Percentiles rank a stretch among this genome's conserved stretches.
Conservation (phyloP, 2,329 filamentous ascomycete genomes). For the Periconia sp. region DNA sequence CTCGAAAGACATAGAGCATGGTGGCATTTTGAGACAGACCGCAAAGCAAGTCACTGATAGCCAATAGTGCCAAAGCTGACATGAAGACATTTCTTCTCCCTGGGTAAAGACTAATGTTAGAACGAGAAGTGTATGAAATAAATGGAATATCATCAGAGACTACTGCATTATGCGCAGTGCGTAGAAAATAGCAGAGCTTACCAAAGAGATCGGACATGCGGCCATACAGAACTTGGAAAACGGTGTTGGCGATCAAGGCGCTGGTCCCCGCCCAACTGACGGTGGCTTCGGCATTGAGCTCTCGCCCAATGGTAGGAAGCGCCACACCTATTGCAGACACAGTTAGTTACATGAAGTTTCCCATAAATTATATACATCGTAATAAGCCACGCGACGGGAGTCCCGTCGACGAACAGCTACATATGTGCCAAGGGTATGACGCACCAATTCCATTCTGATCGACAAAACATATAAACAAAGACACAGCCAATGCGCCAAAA, state of each 20-base stretch:
- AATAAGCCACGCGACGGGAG: too few species aligned
- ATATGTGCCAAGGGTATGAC: too few species aligned
- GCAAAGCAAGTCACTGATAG: conserved; percentile 61
- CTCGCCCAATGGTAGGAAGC: neutral
- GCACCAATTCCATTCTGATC: too few species aligned
- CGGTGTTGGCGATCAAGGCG: conserved; percentile 59
- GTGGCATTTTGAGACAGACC: conserved; percentile 57
- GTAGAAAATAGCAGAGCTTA: conserved; percentile 47
- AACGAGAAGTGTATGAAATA: too few species aligned
- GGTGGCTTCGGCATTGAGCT: conserved; percentile 35
- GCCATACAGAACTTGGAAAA: conserved; percentile 67
- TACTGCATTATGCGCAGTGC: conserved; percentile 5
- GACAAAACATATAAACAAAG: conserved; percentile 49
- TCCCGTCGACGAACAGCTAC: too few species aligned
- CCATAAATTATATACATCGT: too few species aligned
- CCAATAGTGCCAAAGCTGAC: conserved; percentile 55
- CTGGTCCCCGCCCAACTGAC: conserved; percentile 61
- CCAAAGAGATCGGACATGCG: conserved; percentile 64
- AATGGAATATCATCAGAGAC: too few species aligned
- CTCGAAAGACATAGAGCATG: conserved; percentile 65
- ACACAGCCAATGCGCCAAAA: conserved; percentile 55
- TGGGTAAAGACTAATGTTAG: too few species aligned
- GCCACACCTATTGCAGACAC: too few species aligned
- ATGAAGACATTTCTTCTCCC: conserved; percentile 48
- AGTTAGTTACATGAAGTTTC: too few species aligned